Conservation (phyloP, 257 asterid genomes). For the Catharanthus roseus region DNA sequence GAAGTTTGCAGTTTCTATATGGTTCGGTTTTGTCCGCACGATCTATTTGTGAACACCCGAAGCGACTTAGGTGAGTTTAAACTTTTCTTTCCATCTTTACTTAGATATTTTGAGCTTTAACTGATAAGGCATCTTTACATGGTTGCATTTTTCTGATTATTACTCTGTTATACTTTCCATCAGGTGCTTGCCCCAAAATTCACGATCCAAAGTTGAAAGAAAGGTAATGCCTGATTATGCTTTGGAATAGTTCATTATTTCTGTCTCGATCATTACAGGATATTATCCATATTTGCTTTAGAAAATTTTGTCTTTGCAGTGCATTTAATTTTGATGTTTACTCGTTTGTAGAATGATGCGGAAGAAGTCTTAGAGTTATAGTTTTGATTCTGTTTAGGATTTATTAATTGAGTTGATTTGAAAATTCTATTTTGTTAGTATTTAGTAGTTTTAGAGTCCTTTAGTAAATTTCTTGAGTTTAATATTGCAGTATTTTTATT, state of each 20-base stretch:
- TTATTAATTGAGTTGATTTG: no score
- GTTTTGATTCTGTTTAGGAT: no score
- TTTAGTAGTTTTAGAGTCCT: no score
- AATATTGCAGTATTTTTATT: no score
- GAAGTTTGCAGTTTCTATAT: constrained; percentile 85
- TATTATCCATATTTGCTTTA: neutral
- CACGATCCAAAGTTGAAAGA: constrained; percentile 95
- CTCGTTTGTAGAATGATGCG: no score
- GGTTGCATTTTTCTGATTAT: neutral
- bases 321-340: no score
- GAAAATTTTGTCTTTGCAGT: neutral
- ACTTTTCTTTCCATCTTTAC: constrained; percentile 3
- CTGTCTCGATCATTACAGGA: neutral
- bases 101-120: neutral
- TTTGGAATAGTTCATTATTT: neutral
- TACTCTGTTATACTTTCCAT: constrained; percentile 17
- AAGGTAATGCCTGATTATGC: constrained; percentile 42
- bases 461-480: no score
- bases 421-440: no score
- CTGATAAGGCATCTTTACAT: neutral
- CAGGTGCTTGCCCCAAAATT: constrained; percentile 87
- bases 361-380: no score
- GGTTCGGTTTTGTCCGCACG: constrained; percentile 98
- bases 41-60: constrained; percentile 86
- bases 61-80: constrained; percentile 74